Conservation (phyloP, 2,329 filamentous ascomycete genomes). For the Cladorrhinum sp. region DNA sequence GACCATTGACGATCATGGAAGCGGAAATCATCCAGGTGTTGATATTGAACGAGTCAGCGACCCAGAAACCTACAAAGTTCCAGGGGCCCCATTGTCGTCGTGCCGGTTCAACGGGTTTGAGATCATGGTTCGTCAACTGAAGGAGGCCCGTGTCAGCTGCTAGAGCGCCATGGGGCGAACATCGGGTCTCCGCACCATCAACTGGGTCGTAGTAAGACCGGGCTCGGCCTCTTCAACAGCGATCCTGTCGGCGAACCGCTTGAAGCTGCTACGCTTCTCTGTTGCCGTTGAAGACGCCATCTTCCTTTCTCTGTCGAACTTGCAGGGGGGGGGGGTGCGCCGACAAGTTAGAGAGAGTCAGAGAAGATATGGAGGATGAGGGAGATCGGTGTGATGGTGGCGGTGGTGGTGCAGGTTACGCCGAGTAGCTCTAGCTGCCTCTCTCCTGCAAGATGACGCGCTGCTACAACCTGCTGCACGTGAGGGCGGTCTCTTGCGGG, state of each 20-base stretch:
- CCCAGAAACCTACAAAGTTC: constrained; percentile 89
- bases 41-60: constrained; percentile 82
- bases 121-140: constrained; percentile 75
- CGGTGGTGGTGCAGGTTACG: background rate
- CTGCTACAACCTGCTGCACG: constrained; percentile 3
- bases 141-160: constrained; percentile 15
- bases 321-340: background rate
- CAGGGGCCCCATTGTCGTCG: constrained; percentile 80
- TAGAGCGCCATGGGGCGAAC: constrained; percentile 1
- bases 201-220: constrained; percentile 71
- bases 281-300: background rate
- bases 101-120: constrained; percentile 75
- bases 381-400: too few relatives aligned
- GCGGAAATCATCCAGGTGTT: constrained; percentile 95
- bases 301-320: background rate
- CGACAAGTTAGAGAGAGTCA: background rate
- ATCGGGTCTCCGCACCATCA: constrained; percentile 58
- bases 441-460: constrained; percentile 9
- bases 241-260: constrained; percentile 54
- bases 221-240: constrained; percentile 72
- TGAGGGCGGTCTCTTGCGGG: background rate
- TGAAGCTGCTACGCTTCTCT: constrained; percentile 34
- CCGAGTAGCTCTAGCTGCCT: background rate
- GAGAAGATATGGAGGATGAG: background rate
- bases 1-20: constrained; percentile 71